These are phyloP conservation scores for Bolboschoenoplectus hybrid DNA, from an alignment of 202 grass and related monocot species.

Conservation along the genomic window DNA sequence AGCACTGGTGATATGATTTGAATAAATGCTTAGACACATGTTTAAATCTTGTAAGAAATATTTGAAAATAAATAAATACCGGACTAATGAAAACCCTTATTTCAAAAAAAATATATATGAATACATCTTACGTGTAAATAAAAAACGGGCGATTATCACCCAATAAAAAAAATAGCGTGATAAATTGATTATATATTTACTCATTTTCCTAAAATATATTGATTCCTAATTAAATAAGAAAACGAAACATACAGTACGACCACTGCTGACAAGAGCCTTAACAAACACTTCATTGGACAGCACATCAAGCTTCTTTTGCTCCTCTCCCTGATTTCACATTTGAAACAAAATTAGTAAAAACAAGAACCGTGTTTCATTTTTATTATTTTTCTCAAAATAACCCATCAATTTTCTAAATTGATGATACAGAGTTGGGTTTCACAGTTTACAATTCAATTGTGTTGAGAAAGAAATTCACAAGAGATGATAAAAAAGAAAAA, in stretches of 20 bases:
- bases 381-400: background rate
- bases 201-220: background rate
- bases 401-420: background rate
- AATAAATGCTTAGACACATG: no score
- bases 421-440: background rate
- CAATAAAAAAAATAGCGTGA: no score
- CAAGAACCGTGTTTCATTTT: background rate
- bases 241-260: slow-evolving; percentile 64
- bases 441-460: background rate
- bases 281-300: slow-evolving; percentile 97
- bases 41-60: no score
- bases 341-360: slow-evolving; percentile 6
- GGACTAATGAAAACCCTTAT: no score
- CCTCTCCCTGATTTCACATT: slow-evolving; percentile 68
- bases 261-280: slow-evolving; percentile 94
- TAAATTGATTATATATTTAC: background rate
- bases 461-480: background rate
- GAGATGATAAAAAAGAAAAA: background rate
- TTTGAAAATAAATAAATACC: no score
- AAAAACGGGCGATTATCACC: no score
- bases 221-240: background rate
- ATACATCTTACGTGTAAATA: background rate
- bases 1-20: no score
- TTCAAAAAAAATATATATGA: background rate
- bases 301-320: slow-evolving; percentile 99